A percentile compares a stretch with the other conserved stretches of the same genome.
phyloP scores from a whole-genome alignment of 768 basidiomycete species.

The Mycena galopus region DNA sequence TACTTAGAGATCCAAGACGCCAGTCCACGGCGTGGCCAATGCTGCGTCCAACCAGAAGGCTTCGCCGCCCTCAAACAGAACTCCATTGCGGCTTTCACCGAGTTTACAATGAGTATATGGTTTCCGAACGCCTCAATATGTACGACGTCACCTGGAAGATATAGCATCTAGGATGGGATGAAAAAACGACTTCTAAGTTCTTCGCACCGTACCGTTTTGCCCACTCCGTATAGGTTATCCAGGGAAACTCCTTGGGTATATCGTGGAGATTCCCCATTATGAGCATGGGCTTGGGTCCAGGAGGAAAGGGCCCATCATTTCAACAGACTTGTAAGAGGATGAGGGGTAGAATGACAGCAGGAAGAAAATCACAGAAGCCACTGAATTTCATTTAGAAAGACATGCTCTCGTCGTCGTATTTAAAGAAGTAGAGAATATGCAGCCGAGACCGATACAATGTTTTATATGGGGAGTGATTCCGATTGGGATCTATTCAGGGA shows the following conservation, averaged over 20 bases:
- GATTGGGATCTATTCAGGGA: no score
- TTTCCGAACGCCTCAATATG: no score
- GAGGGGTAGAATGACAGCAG: background rate
- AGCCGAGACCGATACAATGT: no score
- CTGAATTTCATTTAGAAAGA: background rate
- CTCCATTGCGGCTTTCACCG: no score
- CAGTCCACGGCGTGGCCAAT: no score
- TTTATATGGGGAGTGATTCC: no score
- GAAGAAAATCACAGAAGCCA: constrained; percentile 1
- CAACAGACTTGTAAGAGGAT: constrained; percentile 10
- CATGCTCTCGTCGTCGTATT: no score
- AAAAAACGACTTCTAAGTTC: background rate
- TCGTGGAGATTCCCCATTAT: constrained; percentile 41
- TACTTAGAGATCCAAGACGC: no score
- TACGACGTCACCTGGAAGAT: background rate
- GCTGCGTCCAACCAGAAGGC: no score
- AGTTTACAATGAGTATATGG: no score
- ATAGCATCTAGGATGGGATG: background rate
- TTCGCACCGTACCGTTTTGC: constrained; percentile 44
- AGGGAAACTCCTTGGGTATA: constrained; percentile 44
- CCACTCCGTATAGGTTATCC: constrained; percentile 51
- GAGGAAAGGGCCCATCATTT: constrained; percentile 32
- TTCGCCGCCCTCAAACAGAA: no score
- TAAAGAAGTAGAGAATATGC: no score
- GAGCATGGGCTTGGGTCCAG: constrained; percentile 38